Evolutionary conservation across 345 rosid species (phyloP).

Genomic region (Populus davidiana): DNA sequence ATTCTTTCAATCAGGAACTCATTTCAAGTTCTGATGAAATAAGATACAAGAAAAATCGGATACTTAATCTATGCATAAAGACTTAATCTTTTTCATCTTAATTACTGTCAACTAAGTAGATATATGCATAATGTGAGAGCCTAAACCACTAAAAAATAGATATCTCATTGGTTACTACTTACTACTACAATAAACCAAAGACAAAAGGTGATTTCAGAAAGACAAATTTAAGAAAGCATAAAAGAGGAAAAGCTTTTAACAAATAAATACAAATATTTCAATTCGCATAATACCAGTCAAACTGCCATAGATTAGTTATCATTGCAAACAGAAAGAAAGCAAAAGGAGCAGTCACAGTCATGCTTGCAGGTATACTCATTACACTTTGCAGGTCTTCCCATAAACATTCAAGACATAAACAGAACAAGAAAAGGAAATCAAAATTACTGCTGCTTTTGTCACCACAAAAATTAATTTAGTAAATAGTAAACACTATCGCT

Average conservation of each 20-base stretch:
- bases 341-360: constrained; percentile 33
- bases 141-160: background rate
- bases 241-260: background rate
- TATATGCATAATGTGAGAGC: background rate
- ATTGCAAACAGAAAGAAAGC: constrained; percentile 23
- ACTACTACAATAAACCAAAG: background rate
- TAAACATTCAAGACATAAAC: background rate
- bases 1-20: background rate
- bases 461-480: background rate
- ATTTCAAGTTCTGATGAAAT: constrained; percentile 2
- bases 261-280: constrained; percentile 1
- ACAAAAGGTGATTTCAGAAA: background rate
- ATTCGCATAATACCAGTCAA: constrained; percentile 22
- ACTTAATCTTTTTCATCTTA: background rate
- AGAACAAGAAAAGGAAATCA: background rate
- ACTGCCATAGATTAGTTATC: constrained; percentile 17
- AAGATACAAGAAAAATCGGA: background rate
- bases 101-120: background rate
- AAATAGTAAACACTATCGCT: background rate
- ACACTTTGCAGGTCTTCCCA: constrained; percentile 16
- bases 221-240: background rate
- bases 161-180: background rate
- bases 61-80: background rate
- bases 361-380: constrained; percentile 30
- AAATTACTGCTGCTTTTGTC: background rate